Percentiles rank a stretch among this genome's conserved stretches.
Conservation (phyloP, 345 rosid genomes). For the Bruguiera parviflora region DNA sequence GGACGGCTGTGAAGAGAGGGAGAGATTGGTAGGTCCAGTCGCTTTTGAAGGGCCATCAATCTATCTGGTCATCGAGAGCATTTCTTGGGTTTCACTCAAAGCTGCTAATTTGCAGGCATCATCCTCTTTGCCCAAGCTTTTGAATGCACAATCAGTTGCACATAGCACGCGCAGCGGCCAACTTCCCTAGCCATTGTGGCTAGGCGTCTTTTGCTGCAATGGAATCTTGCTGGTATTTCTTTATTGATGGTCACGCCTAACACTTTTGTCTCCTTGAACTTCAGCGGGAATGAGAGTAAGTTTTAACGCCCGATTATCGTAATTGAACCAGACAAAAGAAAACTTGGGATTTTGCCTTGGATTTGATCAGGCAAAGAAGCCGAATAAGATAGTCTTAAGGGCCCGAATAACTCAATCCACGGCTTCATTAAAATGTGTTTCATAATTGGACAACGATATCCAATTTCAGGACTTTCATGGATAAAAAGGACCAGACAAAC, state of each 20-base stretch:
- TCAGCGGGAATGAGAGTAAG: no score
- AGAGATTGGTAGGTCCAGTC: not conserved
- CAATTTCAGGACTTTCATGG: no score
- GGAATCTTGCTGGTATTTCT: not conserved
- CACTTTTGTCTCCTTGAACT: not conserved
- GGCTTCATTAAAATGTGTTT: no score
- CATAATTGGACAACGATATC: no score
- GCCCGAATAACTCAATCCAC: no score
- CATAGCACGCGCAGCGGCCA: slow-evolving; percentile 7
- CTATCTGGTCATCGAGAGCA: not conserved
- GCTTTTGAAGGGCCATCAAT: not conserved
- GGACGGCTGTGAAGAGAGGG: no score
- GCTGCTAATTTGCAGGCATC: slow-evolving; percentile 4
- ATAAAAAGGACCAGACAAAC: not conserved
- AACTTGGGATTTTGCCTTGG: no score
- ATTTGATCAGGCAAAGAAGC: no score
- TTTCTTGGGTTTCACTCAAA: slow-evolving; percentile 25
- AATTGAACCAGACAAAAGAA: no score
- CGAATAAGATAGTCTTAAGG: no score
- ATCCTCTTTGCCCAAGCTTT: not conserved
- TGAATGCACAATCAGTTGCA: slow-evolving; percentile 2
- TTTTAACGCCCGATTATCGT: not conserved
- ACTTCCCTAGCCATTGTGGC: not conserved
- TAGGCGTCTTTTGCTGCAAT: not conserved
- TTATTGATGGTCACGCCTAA: not conserved